These are phyloP conservation scores for Scalesia atractyloides DNA, from an alignment of 129 eudicot species.

Conservation along the genomic window DNA sequence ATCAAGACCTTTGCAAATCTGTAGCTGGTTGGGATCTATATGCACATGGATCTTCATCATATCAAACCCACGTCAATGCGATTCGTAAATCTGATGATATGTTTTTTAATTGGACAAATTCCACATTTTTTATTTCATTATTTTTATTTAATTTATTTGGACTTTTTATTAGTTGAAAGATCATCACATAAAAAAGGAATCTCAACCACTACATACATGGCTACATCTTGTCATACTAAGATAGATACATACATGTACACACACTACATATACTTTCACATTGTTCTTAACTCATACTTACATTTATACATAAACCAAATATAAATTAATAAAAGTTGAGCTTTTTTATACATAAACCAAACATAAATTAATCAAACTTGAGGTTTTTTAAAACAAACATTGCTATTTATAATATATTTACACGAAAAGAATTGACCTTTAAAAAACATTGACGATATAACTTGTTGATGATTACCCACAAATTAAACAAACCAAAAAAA, in stretches of 20 bases:
- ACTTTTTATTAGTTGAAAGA: constrained; percentile 23
- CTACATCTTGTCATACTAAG: constrained; percentile 14
- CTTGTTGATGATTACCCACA: too few species aligned
- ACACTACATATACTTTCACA: neutral
- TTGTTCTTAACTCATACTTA: neutral
- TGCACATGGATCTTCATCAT: constrained; percentile 43
- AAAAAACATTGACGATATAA: too few species aligned
- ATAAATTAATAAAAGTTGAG: neutral
- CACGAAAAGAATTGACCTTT: too few species aligned
- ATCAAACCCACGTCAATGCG: constrained; percentile 46
- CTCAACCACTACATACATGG: constrained; percentile 29
- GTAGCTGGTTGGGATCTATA: constrained; percentile 43
- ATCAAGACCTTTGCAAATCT: constrained; percentile 36
- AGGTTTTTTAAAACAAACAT: too few species aligned
- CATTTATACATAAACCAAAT: neutral
- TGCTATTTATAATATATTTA: too few species aligned
- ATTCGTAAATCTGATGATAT: constrained; percentile 43
- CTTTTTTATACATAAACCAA: too few species aligned
- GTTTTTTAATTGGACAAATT: constrained; percentile 29
- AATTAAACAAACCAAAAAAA: too few species aligned
- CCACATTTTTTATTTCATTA: constrained; percentile 14
- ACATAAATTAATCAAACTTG: too few species aligned
- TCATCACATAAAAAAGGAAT: constrained; percentile 32
- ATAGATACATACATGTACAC: neutral
- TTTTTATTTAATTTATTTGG: constrained; percentile 15